These are phyloP conservation scores for Yamadazyma conglobata DNA, from an alignment of 1,139 yeast species.

Conservation along the genomic window DNA sequence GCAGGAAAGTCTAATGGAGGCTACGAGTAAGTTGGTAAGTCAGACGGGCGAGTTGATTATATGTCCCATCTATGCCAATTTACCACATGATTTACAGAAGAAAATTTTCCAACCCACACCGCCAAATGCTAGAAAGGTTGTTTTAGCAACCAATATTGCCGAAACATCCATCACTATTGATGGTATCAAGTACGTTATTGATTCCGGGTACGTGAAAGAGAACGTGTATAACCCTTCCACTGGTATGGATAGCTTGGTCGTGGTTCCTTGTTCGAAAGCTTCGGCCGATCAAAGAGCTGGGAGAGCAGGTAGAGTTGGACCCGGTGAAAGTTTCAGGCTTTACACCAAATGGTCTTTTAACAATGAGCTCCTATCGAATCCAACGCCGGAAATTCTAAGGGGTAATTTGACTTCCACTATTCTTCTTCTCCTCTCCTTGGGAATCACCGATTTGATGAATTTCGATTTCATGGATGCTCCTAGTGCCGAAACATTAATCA, in stretches of 20 bases:
- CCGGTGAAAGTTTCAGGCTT: conserved; percentile 89
- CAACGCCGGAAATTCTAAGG: conserved; percentile 85
- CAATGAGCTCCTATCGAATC: conserved; percentile 72
- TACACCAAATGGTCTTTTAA: conserved; percentile 84
- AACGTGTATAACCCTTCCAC: conserved; percentile 77
- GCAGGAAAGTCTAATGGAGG: conserved; percentile 68
- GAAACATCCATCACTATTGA: conserved; percentile 95
- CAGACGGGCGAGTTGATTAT: conserved; percentile 63
- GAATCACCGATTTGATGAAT: conserved; percentile 74
- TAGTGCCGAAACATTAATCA: conserved; percentile 63
- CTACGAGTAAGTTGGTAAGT: conserved; percentile 60
- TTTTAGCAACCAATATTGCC: conserved; percentile 92
- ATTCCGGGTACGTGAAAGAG: conserved; percentile 90
- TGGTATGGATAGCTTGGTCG: conserved; percentile 87
- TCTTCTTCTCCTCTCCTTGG: conserved; percentile 69
- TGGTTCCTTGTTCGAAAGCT: conserved; percentile 86
- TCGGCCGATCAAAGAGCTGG: conserved; percentile 97
- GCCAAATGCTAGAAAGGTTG: conserved; percentile 72
- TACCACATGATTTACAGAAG: conserved; percentile 81
- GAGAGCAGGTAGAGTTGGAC: conserved; percentile 95
- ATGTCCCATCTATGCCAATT: conserved; percentile 88
- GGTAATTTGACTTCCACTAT: conserved; percentile 78
- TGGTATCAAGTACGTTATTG: conserved; percentile 85
- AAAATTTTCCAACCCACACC: conserved; percentile 89
- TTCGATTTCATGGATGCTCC: conserved; percentile 93